Evolutionary conservation across 495 filamentous ascomycete species (phyloP), one percentile per base, ranked within the genome.

Genomic region (Tetracladium marchalianum): DNA sequence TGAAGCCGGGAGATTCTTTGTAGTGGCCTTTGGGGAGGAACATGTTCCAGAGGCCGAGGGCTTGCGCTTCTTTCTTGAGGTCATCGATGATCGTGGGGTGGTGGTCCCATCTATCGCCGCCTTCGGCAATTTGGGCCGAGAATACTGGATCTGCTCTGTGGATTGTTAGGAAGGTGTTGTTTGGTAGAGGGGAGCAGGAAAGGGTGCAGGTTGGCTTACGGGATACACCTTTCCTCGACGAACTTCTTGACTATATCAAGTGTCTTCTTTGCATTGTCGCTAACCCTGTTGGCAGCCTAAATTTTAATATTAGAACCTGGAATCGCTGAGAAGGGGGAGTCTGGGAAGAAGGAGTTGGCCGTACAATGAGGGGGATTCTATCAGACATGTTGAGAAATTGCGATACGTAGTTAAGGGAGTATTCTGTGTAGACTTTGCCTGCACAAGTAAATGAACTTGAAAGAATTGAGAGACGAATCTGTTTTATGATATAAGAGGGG

Each of bases 1-100:
- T 84, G 66, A 84, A 90, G 31, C 88, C 90, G 4, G 90, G 89
- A 12, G 89, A 90, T 65, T 96, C 85, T 51, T 80, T 84, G 74
- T 95, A 97, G 68, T 96, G 90, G 54, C 80, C 87, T 67, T 86
- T 90, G 39, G 90, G 84, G 49, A 98, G 65, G 73, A 98, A 98
- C 79, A 98, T 84, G 63, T 98, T 98, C 92, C 92, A 98, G 37
- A 98, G 72, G 0, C 92, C 92, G n/a, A 90, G 70, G 57, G 81
- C 72, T 59, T 75, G 76, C 11, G 92, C 92, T 59, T 85, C 86
- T 40, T 68, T 65, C 74, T 98, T 98, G 52, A 98, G 73, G 35
- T 86, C 78, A 53, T 97, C 92, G 51, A 98, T 75, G 47, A 98
- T 69, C 24, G 76, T 59, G 17, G 92, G 92, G 60, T 87, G 84